These are phyloP conservation scores for Cladophialophora immunda DNA, from an alignment of 2,329 filamentous ascomycete genomes.

Conservation along the genomic window DNA sequence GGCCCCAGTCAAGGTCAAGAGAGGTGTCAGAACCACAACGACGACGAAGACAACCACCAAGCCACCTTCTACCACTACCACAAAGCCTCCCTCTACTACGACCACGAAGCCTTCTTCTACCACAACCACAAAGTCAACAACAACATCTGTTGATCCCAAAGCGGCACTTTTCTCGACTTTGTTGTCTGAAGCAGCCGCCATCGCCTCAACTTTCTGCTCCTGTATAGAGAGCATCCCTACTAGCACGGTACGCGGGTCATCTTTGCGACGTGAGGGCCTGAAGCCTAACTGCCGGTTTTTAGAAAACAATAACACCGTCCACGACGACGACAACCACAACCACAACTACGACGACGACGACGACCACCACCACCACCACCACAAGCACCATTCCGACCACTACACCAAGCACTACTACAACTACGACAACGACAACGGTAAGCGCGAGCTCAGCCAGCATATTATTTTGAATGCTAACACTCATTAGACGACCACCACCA, in stretches of 20 bases:
- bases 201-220: slow-evolving; percentile 1
- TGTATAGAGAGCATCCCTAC: background rate
- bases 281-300: background rate
- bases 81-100: background rate
- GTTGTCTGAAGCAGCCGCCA: background rate
- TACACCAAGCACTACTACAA: background rate
- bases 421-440: background rate
- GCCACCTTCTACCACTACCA: background rate
- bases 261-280: background rate
- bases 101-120: slow-evolving; percentile 2
- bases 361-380: background rate
- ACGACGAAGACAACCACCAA: background rate
- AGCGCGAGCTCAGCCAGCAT: background rate
- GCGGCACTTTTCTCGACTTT: background rate
- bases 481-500: background rate
- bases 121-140: background rate
- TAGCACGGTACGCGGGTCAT: background rate
- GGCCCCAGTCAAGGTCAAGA: background rate
- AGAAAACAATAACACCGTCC: slow-evolving; percentile 1
- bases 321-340: background rate
- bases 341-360: background rate
- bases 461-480: background rate
- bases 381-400: slow-evolving; percentile 4
- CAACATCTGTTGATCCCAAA: slow-evolving; percentile 9
- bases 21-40: background rate